Percentiles rank a stretch among this genome's conserved stretches.
Evolutionary conservation across 2,329 filamentous ascomycete genomes (phyloP).

Genomic region (Phaeomoniella chlamydospora): DNA sequence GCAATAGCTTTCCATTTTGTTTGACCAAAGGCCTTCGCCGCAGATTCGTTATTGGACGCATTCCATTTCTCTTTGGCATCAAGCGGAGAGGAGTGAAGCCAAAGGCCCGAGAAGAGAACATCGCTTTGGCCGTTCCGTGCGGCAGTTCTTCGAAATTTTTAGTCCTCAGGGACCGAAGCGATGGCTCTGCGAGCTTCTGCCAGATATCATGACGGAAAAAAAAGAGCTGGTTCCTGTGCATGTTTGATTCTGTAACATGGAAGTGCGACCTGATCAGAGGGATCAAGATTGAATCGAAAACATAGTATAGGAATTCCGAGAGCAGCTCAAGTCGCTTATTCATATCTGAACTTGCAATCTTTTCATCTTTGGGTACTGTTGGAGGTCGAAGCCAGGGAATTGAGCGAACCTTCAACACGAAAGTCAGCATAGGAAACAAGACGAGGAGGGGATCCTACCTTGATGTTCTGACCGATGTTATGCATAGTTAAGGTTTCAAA

Average conservation of each 20-base stretch:
- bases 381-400: constrained; percentile 60
- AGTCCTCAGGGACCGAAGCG: constrained; percentile 50
- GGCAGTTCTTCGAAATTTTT: constrained; percentile 70
- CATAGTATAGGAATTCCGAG: constrained; percentile 74
- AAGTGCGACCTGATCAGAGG: constrained; percentile 79
- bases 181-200: constrained; percentile 60
- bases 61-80: constrained; percentile 61
- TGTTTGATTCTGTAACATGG: constrained; percentile 82
- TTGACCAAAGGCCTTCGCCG: constrained; percentile 44
- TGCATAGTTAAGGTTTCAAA: constrained; percentile 74
- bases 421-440: constrained; percentile 2
- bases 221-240: constrained; percentile 67
- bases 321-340: constrained; percentile 67
- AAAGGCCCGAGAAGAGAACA: constrained; percentile 49
- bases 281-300: constrained; percentile 84
- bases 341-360: constrained; percentile 55
- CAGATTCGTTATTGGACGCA: constrained; percentile 81
- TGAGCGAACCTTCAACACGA: constrained; percentile 40
- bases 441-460: constrained; percentile 33
- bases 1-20: constrained; percentile 36
- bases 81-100: constrained; percentile 69
- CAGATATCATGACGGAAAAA: constrained; percentile 94
- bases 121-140: constrained; percentile 35
- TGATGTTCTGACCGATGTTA: constrained; percentile 59
- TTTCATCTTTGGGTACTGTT: constrained; percentile 26